Conservation (phyloP, 2,329 filamentous ascomycete species). For the Colletotrichum orchidophilum region DNA sequence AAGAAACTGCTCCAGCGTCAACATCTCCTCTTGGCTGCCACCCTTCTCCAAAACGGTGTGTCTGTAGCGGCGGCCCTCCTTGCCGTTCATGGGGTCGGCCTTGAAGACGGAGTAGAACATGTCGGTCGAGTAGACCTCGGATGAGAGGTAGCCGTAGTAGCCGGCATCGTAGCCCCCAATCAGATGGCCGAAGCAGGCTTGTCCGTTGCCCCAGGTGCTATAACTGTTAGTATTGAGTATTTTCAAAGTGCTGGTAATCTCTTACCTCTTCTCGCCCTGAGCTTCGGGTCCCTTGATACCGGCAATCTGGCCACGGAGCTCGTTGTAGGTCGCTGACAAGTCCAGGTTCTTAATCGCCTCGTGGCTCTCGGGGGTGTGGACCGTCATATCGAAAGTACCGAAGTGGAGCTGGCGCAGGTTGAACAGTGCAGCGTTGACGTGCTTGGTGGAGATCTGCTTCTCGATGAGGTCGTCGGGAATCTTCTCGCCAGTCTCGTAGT, state of each 20-base stretch:
- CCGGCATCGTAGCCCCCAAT: slow-evolving; percentile 88
- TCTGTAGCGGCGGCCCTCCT: slow-evolving; percentile 78
- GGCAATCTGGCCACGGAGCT: slow-evolving; percentile 74
- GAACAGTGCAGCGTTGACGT: slow-evolving; percentile 82
- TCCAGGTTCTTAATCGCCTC: slow-evolving; percentile 74
- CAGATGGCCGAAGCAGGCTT: slow-evolving; percentile 84
- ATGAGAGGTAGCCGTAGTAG: slow-evolving; percentile 81
- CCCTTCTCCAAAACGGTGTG: slow-evolving; percentile 82
- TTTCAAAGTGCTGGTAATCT: slow-evolving; percentile 3
- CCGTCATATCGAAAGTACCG: slow-evolving; percentile 84
- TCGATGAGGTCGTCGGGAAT: slow-evolving; percentile 81
- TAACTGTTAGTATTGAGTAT: slow-evolving; percentile 39
- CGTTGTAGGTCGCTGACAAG: slow-evolving; percentile 75
- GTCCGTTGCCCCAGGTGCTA: slow-evolving; percentile 78
- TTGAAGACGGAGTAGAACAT: slow-evolving; percentile 88
- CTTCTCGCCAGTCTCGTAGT: slow-evolving; percentile 75
- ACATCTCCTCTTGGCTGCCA: slow-evolving; percentile 83
- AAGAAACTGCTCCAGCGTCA: slow-evolving; percentile 80
- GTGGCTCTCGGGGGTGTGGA: slow-evolving; percentile 77
- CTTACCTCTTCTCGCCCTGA: slow-evolving; percentile 64
- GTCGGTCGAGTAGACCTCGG: slow-evolving; percentile 83
- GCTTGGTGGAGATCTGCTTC: slow-evolving; percentile 79
- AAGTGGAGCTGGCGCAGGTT: slow-evolving; percentile 84
- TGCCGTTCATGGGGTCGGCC: slow-evolving; percentile 79
- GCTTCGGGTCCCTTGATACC: slow-evolving; percentile 80